A percentile compares a stretch with the other conserved stretches of the same genome.
Conservation (phyloP, 176 grass and related monocot species). For the Aegilops tauschii region DNA sequence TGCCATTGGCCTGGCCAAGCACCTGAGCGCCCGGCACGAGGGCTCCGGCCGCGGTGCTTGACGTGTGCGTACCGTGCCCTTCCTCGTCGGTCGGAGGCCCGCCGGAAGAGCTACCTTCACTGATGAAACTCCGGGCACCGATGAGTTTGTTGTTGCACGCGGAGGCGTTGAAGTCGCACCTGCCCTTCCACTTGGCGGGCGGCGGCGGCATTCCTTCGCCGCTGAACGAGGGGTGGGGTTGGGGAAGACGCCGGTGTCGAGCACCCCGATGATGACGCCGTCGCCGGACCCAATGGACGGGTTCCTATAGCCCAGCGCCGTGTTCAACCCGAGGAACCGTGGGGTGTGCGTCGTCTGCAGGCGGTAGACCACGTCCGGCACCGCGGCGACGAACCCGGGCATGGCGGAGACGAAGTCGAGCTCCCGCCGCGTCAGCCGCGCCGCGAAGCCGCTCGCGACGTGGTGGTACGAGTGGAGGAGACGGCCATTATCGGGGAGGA, state of each 20-base stretch:
- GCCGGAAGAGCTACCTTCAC: not conserved
- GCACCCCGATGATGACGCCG: conserved; percentile 39
- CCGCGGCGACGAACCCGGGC: conserved; percentile 1
- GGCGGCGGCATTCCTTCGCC: conserved; percentile 8
- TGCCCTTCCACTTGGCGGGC: conserved; percentile 16
- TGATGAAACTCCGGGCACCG: not conserved
- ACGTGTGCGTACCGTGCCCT: conserved; percentile 70
- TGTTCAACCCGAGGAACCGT: not conserved
- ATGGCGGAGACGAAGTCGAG: not conserved
- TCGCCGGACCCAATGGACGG: not conserved
- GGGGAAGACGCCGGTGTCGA: conserved; percentile 43
- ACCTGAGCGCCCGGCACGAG: conserved; percentile 34
- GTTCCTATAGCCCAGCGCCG: not conserved
- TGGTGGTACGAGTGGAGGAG: conserved; percentile 1
- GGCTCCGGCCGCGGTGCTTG: conserved; percentile 58
- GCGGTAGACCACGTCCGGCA: not conserved
- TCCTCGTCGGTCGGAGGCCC: not conserved
- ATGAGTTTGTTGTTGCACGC: conserved; percentile 36
- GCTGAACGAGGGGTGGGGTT: not conserved
- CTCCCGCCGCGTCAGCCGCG: not conserved
- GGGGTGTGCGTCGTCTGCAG: not conserved
- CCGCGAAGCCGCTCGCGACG: not conserved
- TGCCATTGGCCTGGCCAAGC: conserved; percentile 26
- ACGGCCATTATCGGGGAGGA: not conserved
- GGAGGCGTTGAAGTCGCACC: conserved; percentile 32